Evolutionary conservation across 2,329 filamentous ascomycete genomes (phyloP), one percentile per base, ranked within the genome.

Genomic region (Dendryphion nanum): DNA sequence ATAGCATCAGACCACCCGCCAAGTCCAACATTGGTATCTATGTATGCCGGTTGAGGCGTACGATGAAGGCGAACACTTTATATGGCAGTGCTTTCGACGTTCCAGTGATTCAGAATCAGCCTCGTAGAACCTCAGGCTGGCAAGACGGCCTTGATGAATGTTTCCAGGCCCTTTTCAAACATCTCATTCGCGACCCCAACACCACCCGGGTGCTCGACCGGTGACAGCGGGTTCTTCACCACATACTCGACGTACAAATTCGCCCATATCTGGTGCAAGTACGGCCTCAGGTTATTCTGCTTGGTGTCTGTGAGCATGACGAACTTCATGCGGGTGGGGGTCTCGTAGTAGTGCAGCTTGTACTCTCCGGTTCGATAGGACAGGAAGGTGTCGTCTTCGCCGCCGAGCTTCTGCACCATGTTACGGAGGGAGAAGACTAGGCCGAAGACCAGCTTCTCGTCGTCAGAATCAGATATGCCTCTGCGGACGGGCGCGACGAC

Each of bases 291-390:
- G 68, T 89, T 96, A 51, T 86, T 79, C 41, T 88, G 86, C 51
- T 82, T 85, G 24, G 86, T 87, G 69, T 97, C 93, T 17, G 93
- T 97, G 61, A 97, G 76, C 83, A 98, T 88, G 61, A 96, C 89
- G 62, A 97, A 94, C 62, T 95, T 94, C 68, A 95, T 83, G 65
- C 88, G 94, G 36, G 89, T 93, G 1, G 90, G 89, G 10, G 93
- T 97, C 75, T 98, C 93, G 76, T 96, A 98, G 74, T 95, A 98
- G 72, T 98, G 93, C 55, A 98, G 79, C 72, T 96, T 96, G 77
- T 98, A 98, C 69, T 95, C 86, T 52, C 79, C 86, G 37, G 93
- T 98, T 54, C 89, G 86, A 71, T 87, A 98, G 53, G 85, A 89
- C 54, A 98, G 85, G 68, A 98, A 98, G 63, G 75, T 80, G 72